Conservation (phyloP, 371 early-diverging fungal genomes). For the Mortierella sp. region DNA sequence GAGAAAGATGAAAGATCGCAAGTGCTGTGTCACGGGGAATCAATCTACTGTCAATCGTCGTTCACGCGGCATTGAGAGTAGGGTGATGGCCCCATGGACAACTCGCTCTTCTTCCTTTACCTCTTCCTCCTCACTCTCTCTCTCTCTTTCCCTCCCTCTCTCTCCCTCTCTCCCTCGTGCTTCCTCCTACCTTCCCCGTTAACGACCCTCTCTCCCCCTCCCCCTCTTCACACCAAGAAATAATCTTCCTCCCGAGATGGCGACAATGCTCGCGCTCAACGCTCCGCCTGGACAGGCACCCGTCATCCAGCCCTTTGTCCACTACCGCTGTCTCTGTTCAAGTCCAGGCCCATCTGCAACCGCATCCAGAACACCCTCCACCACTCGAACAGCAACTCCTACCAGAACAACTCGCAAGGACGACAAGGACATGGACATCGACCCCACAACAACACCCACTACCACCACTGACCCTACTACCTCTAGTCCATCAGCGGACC, state of each 20-base stretch:
- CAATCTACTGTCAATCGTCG: not conserved
- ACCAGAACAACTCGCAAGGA: conserved; percentile 1
- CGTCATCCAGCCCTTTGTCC: conserved; percentile 44
- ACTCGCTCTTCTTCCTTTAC: not conserved
- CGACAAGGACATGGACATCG: conserved; percentile 12
- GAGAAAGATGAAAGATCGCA: not conserved
- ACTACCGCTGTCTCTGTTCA: conserved; percentile 58
- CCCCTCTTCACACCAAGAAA: not conserved
- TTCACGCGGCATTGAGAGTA: conserved; percentile 1
- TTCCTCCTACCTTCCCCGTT: not conserved
- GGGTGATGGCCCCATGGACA: not conserved
- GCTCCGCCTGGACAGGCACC: conserved; percentile 53
- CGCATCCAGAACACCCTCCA: conserved; percentile 16
- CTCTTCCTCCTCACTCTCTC: not conserved
- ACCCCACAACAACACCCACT: not conserved
- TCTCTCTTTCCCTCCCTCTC: not conserved
- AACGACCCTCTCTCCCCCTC: not conserved
- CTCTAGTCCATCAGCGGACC: conserved; percentile 5
- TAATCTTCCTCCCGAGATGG: not conserved
- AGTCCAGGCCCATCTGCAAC: conserved; percentile 37
- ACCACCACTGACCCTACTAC: not conserved
- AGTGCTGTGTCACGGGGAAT: conserved; percentile 22
- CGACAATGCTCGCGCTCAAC: conserved; percentile 46
- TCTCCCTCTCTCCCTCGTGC: not conserved
- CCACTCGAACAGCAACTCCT: conserved; percentile 12